Conservation (phyloP, 208 protist species). For the Wallacemonas sp. region DNA sequence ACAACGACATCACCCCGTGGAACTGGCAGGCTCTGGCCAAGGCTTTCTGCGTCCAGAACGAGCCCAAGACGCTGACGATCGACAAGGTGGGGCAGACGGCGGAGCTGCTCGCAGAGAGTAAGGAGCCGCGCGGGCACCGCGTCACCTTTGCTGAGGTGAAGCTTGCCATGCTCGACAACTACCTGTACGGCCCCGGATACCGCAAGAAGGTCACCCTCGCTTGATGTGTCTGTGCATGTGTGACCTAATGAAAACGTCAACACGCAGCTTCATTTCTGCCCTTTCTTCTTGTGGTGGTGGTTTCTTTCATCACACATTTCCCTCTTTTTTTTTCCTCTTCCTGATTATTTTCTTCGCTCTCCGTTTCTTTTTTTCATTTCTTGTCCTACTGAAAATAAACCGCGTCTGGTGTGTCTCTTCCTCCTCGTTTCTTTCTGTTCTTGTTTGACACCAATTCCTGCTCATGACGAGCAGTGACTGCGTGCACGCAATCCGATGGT, state of each 20-base stretch:
- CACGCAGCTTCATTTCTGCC: background rate
- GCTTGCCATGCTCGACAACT: slow-evolving; percentile 20
- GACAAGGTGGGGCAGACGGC: slow-evolving; percentile 10
- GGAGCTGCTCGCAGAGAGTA: slow-evolving; percentile 4
- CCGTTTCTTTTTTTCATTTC: slow-evolving; percentile 10
- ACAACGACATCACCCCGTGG: slow-evolving; percentile 56
- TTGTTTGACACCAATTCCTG: background rate
- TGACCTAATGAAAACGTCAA: too few relatives aligned
- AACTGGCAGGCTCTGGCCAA: slow-evolving; percentile 40
- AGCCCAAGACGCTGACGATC: slow-evolving; percentile 12
- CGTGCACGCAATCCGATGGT: too few relatives aligned
- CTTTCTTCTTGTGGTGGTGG: background rate
- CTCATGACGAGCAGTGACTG: too few relatives aligned
- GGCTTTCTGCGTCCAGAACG: slow-evolving; percentile 2
- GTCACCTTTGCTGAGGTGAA: slow-evolving; percentile 24
- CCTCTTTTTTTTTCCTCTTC: slow-evolving; percentile 3
- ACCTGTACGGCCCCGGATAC: slow-evolving; percentile 12
- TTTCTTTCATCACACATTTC: background rate
- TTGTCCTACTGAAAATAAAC: too few relatives aligned
- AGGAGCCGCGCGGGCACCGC: background rate
- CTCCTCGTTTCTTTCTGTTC: slow-evolving; percentile 1
- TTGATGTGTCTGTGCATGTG: too few relatives aligned
- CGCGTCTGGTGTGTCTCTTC: background rate
- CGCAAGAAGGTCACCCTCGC: slow-evolving; percentile 13
- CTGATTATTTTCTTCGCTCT: background rate